These are phyloP conservation scores for Glycine tomentella DNA, from an alignment of 306 rosid species.

Conservation along the genomic window DNA sequence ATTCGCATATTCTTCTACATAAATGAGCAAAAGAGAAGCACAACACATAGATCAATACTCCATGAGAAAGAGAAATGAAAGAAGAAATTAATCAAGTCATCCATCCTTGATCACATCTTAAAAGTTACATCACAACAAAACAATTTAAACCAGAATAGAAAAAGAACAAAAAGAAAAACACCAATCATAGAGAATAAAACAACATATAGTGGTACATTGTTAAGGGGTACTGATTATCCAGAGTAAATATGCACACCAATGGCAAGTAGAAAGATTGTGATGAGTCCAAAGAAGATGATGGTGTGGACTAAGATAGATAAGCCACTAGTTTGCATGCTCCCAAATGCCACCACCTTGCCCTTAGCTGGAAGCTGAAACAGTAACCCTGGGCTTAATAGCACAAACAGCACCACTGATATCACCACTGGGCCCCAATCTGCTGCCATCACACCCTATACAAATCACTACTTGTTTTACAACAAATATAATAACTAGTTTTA, in stretches of 20 bases:
- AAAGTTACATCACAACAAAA: constrained; percentile 13
- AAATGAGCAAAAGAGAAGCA: background rate
- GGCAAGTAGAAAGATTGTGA: constrained; percentile 60
- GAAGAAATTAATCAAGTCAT: background rate
- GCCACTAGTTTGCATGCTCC: constrained; percentile 75
- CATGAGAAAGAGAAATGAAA: background rate
- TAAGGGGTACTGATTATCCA: constrained; percentile 36
- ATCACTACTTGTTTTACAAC: background rate
- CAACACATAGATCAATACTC: background rate
- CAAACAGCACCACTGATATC: constrained; percentile 78
- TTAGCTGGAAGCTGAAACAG: constrained; percentile 70
- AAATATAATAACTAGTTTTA: background rate
- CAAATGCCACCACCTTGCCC: constrained; percentile 64
- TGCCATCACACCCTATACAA: constrained; percentile 34
- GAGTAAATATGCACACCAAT: constrained; percentile 72
- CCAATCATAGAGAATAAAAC: background rate
- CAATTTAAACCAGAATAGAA: constrained; percentile 1
- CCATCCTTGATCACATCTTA: background rate
- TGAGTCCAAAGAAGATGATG: constrained; percentile 71
- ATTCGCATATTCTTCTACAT: background rate
- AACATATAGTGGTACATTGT: background rate
- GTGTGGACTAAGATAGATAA: constrained; percentile 66
- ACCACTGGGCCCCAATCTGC: constrained; percentile 88
- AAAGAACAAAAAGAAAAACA: background rate
- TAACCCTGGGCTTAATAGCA: constrained; percentile 73